A percentile compares a stretch with the other conserved stretches of the same genome.
phyloP scores from a whole-genome alignment of 2,329 filamentous ascomycete species.

The Colletotrichum sp. region DNA sequence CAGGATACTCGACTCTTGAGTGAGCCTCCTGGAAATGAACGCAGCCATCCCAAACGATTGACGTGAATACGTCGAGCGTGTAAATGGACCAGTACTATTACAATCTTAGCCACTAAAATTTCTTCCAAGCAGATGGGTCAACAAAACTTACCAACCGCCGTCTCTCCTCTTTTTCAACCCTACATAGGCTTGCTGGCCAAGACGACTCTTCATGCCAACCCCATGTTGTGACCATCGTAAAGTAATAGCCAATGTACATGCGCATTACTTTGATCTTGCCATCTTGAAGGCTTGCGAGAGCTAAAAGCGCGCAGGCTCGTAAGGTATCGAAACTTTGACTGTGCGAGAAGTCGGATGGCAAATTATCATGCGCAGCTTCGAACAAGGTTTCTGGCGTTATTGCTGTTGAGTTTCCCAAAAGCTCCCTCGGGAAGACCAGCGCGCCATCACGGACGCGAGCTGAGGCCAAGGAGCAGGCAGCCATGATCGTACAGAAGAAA shows the following conservation, averaged over 20 bases:
- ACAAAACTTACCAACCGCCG: neutral
- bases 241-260: neutral
- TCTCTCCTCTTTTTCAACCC: neutral
- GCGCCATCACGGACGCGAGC: neutral
- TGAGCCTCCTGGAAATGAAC: neutral
- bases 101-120: neutral
- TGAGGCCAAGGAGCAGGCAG: neutral
- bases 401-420: neutral
- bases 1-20: neutral
- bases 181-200: neutral
- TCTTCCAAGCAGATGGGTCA: neutral
- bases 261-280: neutral
- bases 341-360: neutral
- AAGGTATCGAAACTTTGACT: neutral
- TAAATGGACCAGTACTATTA: neutral
- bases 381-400: neutral
- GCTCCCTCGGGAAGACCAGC: neutral
- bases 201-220: neutral
- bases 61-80: neutral
- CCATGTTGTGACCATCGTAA: neutral
- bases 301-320: neutral
- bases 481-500: neutral
- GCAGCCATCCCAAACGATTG: neutral
- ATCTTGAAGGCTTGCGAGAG: neutral
- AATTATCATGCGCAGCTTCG: neutral